These are phyloP conservation scores for Astragalus membranaceus DNA, from an alignment of 306 rosid genomes.

Conservation along the genomic window DNA sequence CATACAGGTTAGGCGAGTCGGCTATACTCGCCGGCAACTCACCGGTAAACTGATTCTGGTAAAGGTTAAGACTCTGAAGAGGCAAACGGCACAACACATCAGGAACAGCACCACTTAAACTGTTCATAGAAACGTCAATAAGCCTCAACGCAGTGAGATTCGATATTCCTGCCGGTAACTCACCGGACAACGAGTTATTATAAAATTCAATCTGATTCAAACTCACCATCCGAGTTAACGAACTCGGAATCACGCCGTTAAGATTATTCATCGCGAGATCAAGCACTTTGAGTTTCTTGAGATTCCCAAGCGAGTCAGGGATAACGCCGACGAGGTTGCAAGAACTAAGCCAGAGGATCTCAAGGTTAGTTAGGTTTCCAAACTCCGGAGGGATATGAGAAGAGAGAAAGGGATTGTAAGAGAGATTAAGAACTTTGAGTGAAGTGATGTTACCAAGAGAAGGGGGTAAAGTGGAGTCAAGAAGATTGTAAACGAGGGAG, in stretches of 20 bases:
- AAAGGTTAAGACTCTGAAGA: constrained; percentile 67
- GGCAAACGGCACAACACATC: constrained; percentile 54
- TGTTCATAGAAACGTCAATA: constrained; percentile 73
- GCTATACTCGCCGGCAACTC: constrained; percentile 59
- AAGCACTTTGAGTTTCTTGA: constrained; percentile 41
- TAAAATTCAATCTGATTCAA: constrained; percentile 71
- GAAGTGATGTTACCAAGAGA: constrained; percentile 51
- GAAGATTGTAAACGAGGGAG: constrained; percentile 57
- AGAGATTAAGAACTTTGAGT: constrained; percentile 65
- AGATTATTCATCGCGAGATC: constrained; percentile 62
- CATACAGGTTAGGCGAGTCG: constrained; percentile 48
- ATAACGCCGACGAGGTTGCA: constrained; percentile 65
- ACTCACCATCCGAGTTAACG: constrained; percentile 37
- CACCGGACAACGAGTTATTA: constrained; percentile 68
- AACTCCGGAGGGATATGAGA: constrained; percentile 59
- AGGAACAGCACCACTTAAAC: constrained; percentile 50
- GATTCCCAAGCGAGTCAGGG: constrained; percentile 56
- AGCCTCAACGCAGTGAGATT: constrained; percentile 59
- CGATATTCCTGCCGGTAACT: constrained; percentile 54
- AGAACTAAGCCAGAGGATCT: constrained; percentile 58
- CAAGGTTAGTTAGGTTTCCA: constrained; percentile 58
- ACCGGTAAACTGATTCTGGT: constrained; percentile 65
- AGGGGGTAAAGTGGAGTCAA: constrained; percentile 49
- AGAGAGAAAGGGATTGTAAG: constrained; percentile 64
- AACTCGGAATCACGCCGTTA: constrained; percentile 50